phyloP scores from a whole-genome alignment of 2,329 filamentous ascomycete genomes.

The Fusarium musae region DNA sequence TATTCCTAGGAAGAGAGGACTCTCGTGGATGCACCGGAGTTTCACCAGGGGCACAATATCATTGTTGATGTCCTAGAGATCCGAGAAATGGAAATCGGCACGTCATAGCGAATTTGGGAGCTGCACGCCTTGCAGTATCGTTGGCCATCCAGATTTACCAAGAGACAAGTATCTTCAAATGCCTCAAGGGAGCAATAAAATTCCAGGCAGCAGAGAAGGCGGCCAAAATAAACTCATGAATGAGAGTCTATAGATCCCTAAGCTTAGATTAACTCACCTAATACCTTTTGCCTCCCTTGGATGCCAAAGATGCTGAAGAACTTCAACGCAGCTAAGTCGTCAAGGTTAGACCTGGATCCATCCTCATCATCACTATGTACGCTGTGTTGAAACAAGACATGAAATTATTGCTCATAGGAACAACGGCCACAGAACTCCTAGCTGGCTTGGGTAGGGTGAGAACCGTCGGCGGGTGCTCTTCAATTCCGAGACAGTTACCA shows the following conservation, averaged over 20 bases:
- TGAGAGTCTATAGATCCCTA: neutral
- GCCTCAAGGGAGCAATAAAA: neutral
- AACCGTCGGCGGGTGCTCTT: neutral
- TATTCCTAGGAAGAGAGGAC: neutral
- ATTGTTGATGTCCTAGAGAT: no score
- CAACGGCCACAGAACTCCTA: neutral
- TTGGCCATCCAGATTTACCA: neutral
- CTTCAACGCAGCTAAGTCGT: neutral
- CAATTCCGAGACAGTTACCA: neutral
- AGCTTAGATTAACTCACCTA: neutral
- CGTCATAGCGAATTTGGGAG: neutral
- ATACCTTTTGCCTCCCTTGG: neutral
- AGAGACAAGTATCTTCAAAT: neutral
- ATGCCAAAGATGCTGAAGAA: neutral
- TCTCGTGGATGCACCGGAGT: neutral
- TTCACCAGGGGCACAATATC: neutral
- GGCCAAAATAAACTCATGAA: neutral
- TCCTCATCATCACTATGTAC: neutral
- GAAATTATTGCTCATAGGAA: neutral
- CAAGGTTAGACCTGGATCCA: neutral
- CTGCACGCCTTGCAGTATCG: neutral
- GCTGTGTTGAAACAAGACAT: neutral
- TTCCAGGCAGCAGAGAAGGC: no score
- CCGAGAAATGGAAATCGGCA: neutral
- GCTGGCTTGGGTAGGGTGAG: neutral